A percentile compares a stretch with the other conserved stretches of the same genome.
Conservation (phyloP, 23 red algal genomes). For the Cyanidioschyzon merolae region DNA sequence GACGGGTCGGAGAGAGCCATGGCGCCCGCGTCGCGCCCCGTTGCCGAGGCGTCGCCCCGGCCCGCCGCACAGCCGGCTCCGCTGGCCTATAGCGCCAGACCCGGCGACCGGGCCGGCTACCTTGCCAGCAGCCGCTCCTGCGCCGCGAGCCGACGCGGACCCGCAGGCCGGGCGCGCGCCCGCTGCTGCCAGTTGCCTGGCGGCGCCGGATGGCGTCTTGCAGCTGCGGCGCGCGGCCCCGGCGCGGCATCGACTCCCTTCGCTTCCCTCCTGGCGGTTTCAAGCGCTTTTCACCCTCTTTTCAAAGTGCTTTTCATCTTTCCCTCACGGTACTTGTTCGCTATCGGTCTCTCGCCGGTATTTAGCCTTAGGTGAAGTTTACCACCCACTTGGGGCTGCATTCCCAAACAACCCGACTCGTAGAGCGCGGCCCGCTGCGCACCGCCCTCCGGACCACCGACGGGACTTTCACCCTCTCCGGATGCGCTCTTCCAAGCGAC, state of each 20-base stretch:
- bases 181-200: not conserved
- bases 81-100: slow-evolving; percentile 12
- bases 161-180: not conserved
- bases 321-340: slow-evolving; percentile 88
- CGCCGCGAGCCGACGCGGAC: slow-evolving; percentile 19
- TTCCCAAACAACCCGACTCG: slow-evolving; percentile 89
- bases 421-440: slow-evolving; percentile 31
- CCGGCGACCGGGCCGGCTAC: not conserved
- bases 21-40: not conserved
- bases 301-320: slow-evolving; percentile 69
- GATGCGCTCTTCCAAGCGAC: slow-evolving; percentile 12
- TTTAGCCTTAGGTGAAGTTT: slow-evolving; percentile 91
- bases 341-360: slow-evolving; percentile 78
- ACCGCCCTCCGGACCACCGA: slow-evolving; percentile 31
- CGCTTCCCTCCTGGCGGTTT: slow-evolving; percentile 66
- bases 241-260: slow-evolving; percentile 32
- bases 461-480: slow-evolving; percentile 84
- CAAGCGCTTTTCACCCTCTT: slow-evolving; percentile 74
- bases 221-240: too few species aligned
- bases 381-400: slow-evolving; percentile 89
- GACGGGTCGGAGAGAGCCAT: slow-evolving; percentile 42
- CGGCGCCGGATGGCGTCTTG: too few species aligned
- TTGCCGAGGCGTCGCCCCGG: not conserved
- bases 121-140: slow-evolving; percentile 12
- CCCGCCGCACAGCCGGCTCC: slow-evolving; percentile 4